phyloP scores from a whole-genome alignment of 108 stramenopile species.

The Cyclotella baltica region DNA sequence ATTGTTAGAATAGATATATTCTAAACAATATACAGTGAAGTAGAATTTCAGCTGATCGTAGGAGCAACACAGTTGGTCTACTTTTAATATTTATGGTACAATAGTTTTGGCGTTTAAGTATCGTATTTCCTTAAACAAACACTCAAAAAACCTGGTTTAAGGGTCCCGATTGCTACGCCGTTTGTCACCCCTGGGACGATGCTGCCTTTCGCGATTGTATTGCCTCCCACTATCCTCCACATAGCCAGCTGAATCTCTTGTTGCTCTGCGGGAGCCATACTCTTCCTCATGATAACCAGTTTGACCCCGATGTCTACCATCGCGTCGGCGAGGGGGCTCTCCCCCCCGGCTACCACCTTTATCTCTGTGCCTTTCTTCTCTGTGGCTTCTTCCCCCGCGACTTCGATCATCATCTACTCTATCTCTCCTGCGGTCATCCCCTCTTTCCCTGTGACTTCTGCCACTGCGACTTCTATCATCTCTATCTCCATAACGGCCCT shows the following conservation, averaged over 20 bases:
- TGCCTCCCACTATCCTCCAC: not conserved
- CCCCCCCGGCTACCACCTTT: slow-evolving; percentile 16
- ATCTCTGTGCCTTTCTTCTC: slow-evolving; percentile 15
- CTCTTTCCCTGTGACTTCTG: not conserved
- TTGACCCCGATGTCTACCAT: slow-evolving; percentile 10
- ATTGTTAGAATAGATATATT: no score
- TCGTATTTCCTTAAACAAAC: not conserved
- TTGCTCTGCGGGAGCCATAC: not conserved
- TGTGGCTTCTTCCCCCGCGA: slow-evolving; percentile 11
- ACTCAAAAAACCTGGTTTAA: not conserved
- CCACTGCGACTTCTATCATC: not conserved
- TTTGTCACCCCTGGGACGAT: slow-evolving; percentile 1
- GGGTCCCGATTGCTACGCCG: not conserved
- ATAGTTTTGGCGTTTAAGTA: no score
- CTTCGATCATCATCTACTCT: slow-evolving; percentile 6
- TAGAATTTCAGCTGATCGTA: no score
- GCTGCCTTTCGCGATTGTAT: not conserved
- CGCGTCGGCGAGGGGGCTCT: slow-evolving; percentile 24
- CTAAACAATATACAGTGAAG: no score
- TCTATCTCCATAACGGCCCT: slow-evolving; percentile 13
- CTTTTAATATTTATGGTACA: no score
- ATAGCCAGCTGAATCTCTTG: slow-evolving; percentile 4
- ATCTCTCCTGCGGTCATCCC: slow-evolving; percentile 14
- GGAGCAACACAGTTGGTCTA: no score
- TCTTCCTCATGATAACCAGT: slow-evolving; percentile 13